Conservation (phyloP, 2,329 filamentous ascomycete genomes). For the Fusarium nodosum region DNA sequence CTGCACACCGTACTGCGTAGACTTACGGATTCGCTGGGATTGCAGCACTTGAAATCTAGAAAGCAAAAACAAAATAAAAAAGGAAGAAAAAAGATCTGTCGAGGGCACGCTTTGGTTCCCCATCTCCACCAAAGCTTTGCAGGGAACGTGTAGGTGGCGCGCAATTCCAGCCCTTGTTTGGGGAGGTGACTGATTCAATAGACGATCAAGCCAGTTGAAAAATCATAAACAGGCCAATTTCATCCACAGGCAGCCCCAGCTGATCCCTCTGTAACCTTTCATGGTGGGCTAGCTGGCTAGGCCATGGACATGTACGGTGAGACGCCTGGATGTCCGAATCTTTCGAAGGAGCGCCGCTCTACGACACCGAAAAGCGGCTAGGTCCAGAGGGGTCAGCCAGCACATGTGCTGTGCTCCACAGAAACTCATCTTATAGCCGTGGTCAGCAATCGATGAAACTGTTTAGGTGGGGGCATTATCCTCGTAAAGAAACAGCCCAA, state of each 20-base stretch:
- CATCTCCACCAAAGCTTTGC: conserved; percentile 20
- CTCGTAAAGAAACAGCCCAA: conserved; percentile 27
- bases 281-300: conserved; percentile 36
- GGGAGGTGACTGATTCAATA: conserved; percentile 45
- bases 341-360: conserved; percentile 30
- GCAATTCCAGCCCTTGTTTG: conserved; percentile 42
- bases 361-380: conserved; percentile 4
- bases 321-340: conserved; percentile 29
- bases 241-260: conserved; percentile 29
- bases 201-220: conserved; percentile 44
- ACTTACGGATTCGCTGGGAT: conserved; percentile 19
- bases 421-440: conserved; percentile 26
- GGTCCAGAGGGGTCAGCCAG: conserved; percentile 5
- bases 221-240: conserved; percentile 25
- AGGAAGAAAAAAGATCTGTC: conserved; percentile 32
- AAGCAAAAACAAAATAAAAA: conserved; percentile 20
- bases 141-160: conserved; percentile 42
- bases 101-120: conserved; percentile 25
- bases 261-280: conserved; percentile 37
- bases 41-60: neutral
- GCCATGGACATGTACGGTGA: conserved; percentile 21
- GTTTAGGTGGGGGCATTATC: conserved; percentile 39
- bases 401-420: conserved; percentile 29
- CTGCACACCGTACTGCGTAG: conserved; percentile 5
- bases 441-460: conserved; percentile 44